Evolutionary conservation across 2,329 filamentous ascomycete genomes (phyloP).

Genomic region (Fonsecaea nubica): DNA sequence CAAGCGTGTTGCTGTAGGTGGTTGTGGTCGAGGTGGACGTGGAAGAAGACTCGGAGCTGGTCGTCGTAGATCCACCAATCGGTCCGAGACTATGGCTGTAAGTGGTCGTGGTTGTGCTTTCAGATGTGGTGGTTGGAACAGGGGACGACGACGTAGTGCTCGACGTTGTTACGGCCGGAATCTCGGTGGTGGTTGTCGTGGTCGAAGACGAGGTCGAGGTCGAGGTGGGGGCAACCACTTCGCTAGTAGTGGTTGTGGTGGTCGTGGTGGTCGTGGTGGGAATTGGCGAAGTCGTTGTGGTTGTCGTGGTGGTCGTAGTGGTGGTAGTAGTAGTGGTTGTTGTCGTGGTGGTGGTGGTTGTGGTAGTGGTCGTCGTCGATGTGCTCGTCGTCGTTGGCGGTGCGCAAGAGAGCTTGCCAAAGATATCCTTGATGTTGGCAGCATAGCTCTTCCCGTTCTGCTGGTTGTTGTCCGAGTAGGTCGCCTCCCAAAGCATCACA

Average conservation of each 20-base stretch:
- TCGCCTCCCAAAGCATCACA: conserved; percentile 67
- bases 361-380: conserved; percentile 29
- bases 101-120: conserved; percentile 10
- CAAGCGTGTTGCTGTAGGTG: not conserved
- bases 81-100: conserved; percentile 4
- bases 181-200: conserved; percentile 10
- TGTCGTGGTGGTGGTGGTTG: conserved; percentile 25
- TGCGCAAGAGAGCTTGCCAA: conserved; percentile 41
- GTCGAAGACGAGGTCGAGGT: conserved; percentile 18
- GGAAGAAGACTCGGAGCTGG: not conserved
- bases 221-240: not conserved
- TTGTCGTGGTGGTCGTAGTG: conserved; percentile 18
- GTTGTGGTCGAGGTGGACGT: not conserved
- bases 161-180: conserved; percentile 2
- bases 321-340: conserved; percentile 25
- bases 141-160: not conserved
- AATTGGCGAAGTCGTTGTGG: conserved; percentile 14
- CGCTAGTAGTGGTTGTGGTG: conserved; percentile 11
- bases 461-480: conserved; percentile 54
- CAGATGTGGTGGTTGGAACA: conserved; percentile 8
- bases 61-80: not conserved
- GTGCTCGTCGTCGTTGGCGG: conserved; percentile 26
- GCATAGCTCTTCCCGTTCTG: conserved; percentile 55
- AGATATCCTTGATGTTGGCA: conserved; percentile 56
- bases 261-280: conserved; percentile 23